Evolutionary conservation across 2,329 filamentous ascomycete genomes (phyloP), one percentile per base, ranked within the genome.

Genomic region (Claviceps lovelessii): DNA sequence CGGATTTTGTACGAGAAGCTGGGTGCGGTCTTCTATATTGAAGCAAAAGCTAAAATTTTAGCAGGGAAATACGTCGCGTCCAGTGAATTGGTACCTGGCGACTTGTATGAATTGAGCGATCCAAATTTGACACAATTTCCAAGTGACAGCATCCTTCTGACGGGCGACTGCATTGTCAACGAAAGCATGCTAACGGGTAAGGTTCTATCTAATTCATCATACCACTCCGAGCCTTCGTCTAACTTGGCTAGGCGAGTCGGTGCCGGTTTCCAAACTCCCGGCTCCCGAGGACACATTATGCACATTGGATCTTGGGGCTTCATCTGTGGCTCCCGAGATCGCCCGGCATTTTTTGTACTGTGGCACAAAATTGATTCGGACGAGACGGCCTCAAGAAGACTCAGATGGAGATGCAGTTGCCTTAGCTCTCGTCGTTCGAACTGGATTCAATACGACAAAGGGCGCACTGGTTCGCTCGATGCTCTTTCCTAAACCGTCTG

Each of bases 401-500:
- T 80, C 85, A 56, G 86, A 86, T 45, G 88, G 91, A 53, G 90
- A 97, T 68, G 91, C 88, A 48, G 90, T 91, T 55, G 91, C 89
- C 1, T 76, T 98, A 41, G 93, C 91, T 13, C 84, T 98, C 70
- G 90, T 95, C 17, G 84, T 96, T 33, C 82, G 93, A 58, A 98
- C 90, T 2, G 93, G 93, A 1, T 98, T 98, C 71, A 94, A 94
- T 67, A 98, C 93, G 0, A 98, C 93, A 1, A 98, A 98, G 68
- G 93, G 93, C 29, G 88, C 93, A 10, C 74, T 98, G 19, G 90
- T 98, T 56, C 86, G 93, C 29, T 97, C 93, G 0, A 98, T 98
- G 91, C 79, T 98, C 42, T 98, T 98, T 66, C 94, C 93, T 0
- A 98, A 98, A 65, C 93, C 93, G 1, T 95, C 91, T 0, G 91